Evolutionary conservation across 2,329 filamentous ascomycete genomes (phyloP), one percentile per base, ranked within the genome.

Genomic region (Sporothrix phasma): DNA sequence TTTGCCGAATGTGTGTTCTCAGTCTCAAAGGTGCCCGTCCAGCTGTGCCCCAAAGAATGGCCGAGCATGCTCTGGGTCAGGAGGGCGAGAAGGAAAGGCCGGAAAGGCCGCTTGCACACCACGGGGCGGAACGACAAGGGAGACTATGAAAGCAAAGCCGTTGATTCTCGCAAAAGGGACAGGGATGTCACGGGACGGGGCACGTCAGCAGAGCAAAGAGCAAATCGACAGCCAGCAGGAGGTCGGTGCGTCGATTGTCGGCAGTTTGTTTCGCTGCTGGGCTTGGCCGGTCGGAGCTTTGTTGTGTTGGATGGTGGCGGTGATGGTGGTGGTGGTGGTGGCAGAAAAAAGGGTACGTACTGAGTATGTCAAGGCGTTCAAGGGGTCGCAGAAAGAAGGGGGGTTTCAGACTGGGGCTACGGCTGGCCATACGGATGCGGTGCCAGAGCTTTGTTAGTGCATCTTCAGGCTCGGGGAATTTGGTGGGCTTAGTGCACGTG

Each of bases 341-440:
- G 61, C 46, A 47, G 41, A 31, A 43, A 45, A 17, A 61, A 39
- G 15, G 60, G 46, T 43, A n/a, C 22, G 26, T 47, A n/a, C 19
- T 34, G 5, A 4, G 31, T 37, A 5, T 5, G 19, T 31, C 41
- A 11, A 26, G n/a, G 43, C 29, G 29, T 19, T 60, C 45, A 51
- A 62, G 61, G 61, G 61, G 61, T 43, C 47, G 49, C 31, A 39
- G 46, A 41, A 59, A 56, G 37, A 59, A 59, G 60, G 54, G 61
- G 39, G 54, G 65, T 67, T 67, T 65, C 65, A 59, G 49, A 63
- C 49, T 58, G 61, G 54, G 63, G 61, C 61, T 59, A 61, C 61
- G 61, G 61, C 45, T 53, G 53, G 63, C 66, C 66, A 65, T 65
- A 68, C 65, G n/a, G n/a, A n/a, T n/a, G n/a, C n/a, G n/a, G n/a